Conservation (phyloP, 2,329 filamentous ascomycete genomes). For the Penicillium sp. region DNA sequence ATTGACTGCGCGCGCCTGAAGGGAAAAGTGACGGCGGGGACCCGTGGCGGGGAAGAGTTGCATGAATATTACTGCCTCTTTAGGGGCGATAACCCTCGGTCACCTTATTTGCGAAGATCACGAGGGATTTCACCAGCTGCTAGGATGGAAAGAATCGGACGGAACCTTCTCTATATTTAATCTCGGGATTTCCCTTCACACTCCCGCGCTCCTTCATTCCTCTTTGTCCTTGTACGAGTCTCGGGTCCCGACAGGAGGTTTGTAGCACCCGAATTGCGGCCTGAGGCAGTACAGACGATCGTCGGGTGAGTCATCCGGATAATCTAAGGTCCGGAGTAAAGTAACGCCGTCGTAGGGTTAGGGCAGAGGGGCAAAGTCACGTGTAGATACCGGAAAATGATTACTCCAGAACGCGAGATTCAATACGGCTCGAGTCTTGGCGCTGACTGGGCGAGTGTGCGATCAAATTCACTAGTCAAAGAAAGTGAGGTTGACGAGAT, state of each 20-base stretch:
- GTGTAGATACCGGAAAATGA: conserved; percentile 29
- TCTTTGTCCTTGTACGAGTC: neutral
- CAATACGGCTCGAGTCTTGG: conserved; percentile 32
- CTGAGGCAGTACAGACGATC: neutral
- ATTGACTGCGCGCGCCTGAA: conserved; percentile 20
- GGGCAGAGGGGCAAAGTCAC: conserved; percentile 25
- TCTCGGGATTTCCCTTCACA: neutral
- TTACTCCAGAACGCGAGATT: conserved; percentile 20
- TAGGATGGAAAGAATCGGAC: neutral
- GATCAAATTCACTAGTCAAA: conserved; percentile 40
- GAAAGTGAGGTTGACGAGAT: conserved; percentile 29
- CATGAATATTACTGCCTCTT: conserved; percentile 27
- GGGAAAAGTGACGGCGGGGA: conserved; percentile 24
- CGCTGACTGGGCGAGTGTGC: conserved; percentile 36
- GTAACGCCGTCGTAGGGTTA: conserved; percentile 16
- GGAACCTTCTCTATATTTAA: neutral
- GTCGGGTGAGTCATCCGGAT: conserved; percentile 1
- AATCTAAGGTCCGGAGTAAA: neutral
- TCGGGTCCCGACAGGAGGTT: neutral
- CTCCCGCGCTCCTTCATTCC: neutral
- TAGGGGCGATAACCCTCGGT: conserved; percentile 22
- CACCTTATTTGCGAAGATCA: conserved; percentile 11
- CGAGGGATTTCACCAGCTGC: conserved; percentile 4
- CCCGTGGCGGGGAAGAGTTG: conserved; percentile 21
- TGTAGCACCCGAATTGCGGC: neutral